Base-by-base conservation (phyloP, 2,329 filamentous ascomycete genomes). In the Cryoendolithus antarcticus region DNA sequence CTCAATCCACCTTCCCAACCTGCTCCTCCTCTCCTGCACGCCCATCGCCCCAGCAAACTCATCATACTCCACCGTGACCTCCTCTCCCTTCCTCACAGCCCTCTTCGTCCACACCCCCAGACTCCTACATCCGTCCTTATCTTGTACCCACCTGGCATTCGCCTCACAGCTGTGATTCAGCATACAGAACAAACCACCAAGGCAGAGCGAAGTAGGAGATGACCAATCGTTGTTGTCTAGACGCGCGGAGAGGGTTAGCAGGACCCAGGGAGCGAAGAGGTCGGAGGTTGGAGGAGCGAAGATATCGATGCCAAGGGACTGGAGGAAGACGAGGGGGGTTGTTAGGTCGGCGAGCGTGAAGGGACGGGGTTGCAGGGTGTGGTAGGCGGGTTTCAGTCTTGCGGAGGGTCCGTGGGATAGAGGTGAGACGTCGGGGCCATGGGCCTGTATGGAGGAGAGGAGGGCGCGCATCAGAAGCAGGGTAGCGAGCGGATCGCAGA, bases 101-200 rank as follows among this genome's bases (percentile, higher is more conserved):
- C 44, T 37, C 2, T 19, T 19, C 15, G 15, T 19, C 15, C 15
- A 19, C 15, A 19, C 15, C 15, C 15, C 15, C 15, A 19, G 15
- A 19, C 15, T 19, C 15, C 15, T 19, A 19, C 15, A 19, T 19
- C 15, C 15, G 15, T 19, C 15, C 15, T 19, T 19, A 19, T 19
- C 15, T 19, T 19, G 15, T 19, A 19, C 81, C 89, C 89, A 96
- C 1, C 72, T 72, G 28, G 94, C 84, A 57, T 93, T 95, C 7
- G 89, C 88, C 54, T 93, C 77, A 62, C 89, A 96, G 57, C 86
- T 85, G 58, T 96, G 89, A 55, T 96, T 96, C 34, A 89, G 86
- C 27, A 96, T 69, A 60, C 85, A 94, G 85, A 91, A 96, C 43
- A 93, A 75, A 2, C 86, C 85, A 61, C 93, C 86, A 19, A 95